Evolutionary conservation across 2,329 filamentous ascomycete genomes (phyloP).

Genomic region (Pyricularia sp.): DNA sequence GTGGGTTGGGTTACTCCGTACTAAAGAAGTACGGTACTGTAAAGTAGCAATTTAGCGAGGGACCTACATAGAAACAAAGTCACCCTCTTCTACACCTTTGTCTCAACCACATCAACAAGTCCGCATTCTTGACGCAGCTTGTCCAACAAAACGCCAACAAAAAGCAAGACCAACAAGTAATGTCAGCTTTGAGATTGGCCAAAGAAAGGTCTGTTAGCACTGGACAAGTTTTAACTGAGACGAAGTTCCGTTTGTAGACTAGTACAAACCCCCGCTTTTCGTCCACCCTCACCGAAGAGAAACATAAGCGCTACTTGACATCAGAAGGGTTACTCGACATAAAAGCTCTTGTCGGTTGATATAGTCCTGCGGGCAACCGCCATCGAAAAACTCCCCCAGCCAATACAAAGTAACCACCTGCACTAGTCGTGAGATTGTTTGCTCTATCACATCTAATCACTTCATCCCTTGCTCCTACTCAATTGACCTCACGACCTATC

Average conservation of each 20-base stretch:
- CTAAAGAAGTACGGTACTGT: too few species aligned
- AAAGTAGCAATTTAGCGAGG: too few species aligned
- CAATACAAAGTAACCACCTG: neutral
- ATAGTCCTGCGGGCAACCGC: neutral
- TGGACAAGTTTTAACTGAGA: neutral
- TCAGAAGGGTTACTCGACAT: neutral
- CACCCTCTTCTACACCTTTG: neutral
- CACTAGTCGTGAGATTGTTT: neutral
- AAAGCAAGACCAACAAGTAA: neutral
- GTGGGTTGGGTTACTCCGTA: neutral
- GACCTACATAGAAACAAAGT: neutral
- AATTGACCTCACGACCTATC: neutral
- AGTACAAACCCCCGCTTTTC: neutral
- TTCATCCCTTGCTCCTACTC: neutral
- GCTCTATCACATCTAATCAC: neutral
- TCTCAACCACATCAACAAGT: neutral
- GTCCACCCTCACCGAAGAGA: neutral
- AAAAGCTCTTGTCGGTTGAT: neutral
- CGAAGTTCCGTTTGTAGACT: neutral
- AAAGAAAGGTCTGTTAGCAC: neutral
- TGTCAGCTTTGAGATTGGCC: neutral
- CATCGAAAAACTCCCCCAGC: neutral
- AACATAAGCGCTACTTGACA: too few species aligned
- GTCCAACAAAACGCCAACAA: neutral
- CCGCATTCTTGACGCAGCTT: neutral